A percentile compares a stretch with the other conserved stretches of the same genome.
These are phyloP conservation scores for Aureobasidium sp. DNA, from an alignment of 2,329 filamentous ascomycete species.

Conservation along the genomic window DNA sequence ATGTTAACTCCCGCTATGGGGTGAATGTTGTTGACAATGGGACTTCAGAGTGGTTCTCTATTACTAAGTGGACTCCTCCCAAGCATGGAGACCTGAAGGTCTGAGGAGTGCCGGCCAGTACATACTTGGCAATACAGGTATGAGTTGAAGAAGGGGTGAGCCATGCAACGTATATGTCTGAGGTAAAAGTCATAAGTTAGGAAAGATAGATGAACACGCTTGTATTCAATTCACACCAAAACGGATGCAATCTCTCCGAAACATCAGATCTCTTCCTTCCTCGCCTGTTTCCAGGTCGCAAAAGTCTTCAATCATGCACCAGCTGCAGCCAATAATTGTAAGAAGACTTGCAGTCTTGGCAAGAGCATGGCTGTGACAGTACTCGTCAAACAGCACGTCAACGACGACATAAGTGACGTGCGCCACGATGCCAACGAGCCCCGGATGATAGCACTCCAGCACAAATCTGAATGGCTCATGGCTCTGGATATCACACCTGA, in stretches of 20 bases:
- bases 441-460: background rate
- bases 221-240: background rate
- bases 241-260: background rate
- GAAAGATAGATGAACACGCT: background rate
- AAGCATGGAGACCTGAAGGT: background rate
- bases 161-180: too few relatives aligned
- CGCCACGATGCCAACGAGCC: background rate
- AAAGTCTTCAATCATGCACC: background rate
- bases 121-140: too few relatives aligned
- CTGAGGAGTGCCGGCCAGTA: background rate
- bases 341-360: background rate
- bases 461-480: conserved; percentile 3
- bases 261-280: background rate
- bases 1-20: background rate
- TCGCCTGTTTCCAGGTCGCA: background rate
- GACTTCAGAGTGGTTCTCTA: background rate
- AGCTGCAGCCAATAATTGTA: background rate
- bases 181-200: too few relatives aligned
- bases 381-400: background rate
- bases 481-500: background rate
- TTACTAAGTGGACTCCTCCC: background rate
- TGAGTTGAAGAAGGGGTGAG: too few relatives aligned
- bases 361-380: background rate
- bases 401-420: background rate
- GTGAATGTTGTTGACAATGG: background rate